Evolutionary conservation across 148 eudicot genomes (phyloP).

Genomic region (Cornus florida): DNA sequence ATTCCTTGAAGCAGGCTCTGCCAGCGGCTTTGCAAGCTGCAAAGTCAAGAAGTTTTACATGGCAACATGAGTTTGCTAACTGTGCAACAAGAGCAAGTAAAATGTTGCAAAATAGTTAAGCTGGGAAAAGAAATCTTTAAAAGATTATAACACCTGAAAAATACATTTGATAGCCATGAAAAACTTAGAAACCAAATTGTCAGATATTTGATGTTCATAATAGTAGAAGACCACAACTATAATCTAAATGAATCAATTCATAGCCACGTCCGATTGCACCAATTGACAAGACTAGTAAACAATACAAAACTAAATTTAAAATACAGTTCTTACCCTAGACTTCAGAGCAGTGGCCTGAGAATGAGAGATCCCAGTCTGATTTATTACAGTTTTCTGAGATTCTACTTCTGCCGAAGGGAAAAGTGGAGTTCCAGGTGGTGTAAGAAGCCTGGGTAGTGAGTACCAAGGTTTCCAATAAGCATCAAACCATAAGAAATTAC

Average conservation of each 20-base stretch:
- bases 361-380: slow-evolving; percentile 53
- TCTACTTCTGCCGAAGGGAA: slow-evolving; percentile 66
- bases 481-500: neutral
- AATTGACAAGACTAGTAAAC: no score
- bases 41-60: slow-evolving; percentile 11
- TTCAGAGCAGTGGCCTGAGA: slow-evolving; percentile 50
- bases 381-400: slow-evolving; percentile 39
- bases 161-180: no score
- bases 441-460: slow-evolving; percentile 66
- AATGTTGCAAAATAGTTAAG: no score
- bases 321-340: slow-evolving; percentile 61
- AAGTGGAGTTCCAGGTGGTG: slow-evolving; percentile 77
- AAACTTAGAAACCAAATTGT: no score
- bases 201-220: no score
- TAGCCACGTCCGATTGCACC: no score
- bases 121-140: no score
- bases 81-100: neutral
- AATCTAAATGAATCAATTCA: no score
- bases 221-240: no score
- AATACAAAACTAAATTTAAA: no score
- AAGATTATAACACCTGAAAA: no score
- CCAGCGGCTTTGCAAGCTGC: slow-evolving; percentile 69
- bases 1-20: slow-evolving; percentile 60
- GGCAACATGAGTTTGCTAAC: slow-evolving; percentile 7
- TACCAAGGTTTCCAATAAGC: neutral